Conservation (phyloP, 1,284 basidiomycete genomes). For the Moniliophthora roreri region DNA sequence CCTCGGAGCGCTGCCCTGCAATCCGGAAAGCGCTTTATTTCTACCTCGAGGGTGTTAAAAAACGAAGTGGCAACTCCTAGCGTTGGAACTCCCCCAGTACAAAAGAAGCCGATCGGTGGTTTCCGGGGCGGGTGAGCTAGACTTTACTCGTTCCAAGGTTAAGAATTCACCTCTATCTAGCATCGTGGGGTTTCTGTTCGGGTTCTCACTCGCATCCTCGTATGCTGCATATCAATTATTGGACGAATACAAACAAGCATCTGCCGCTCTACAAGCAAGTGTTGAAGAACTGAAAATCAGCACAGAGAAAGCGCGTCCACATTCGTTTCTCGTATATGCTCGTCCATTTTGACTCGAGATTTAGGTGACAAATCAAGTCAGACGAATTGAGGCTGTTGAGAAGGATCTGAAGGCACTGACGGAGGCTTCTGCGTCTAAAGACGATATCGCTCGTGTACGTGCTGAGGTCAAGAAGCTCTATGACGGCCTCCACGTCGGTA, state of each 20-base stretch:
- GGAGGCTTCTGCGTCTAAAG: constrained; percentile 69
- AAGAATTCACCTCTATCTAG: constrained; percentile 36
- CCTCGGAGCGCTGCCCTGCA: constrained; percentile 22
- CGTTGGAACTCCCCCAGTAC: constrained; percentile 54
- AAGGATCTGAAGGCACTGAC: constrained; percentile 81
- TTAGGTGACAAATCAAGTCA: constrained; percentile 82
- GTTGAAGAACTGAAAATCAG: constrained; percentile 85
- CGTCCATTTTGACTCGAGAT: background rate
- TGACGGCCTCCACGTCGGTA: constrained; percentile 69
- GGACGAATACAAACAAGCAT: constrained; percentile 88
- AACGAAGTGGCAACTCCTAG: constrained; percentile 50
- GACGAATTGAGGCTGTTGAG: constrained; percentile 85
- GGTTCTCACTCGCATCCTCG: constrained; percentile 83
- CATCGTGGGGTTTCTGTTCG: constrained; percentile 86
- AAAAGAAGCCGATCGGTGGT: constrained; percentile 81
- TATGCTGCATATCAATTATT: constrained; percentile 86
- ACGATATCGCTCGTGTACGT: constrained; percentile 74
- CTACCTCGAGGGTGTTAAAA: constrained; percentile 40
- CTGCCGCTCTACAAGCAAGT: constrained; percentile 79
- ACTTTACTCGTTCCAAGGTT: constrained; percentile 1
- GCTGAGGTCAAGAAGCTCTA: constrained; percentile 86
- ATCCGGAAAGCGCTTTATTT: constrained; percentile 32
- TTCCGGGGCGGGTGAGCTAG: constrained; percentile 77
- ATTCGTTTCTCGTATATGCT: background rate
- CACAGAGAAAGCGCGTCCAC: constrained; percentile 68